Conservation (phyloP, 2,329 filamentous ascomycete genomes). For the Colletotrichum gigasporum region DNA sequence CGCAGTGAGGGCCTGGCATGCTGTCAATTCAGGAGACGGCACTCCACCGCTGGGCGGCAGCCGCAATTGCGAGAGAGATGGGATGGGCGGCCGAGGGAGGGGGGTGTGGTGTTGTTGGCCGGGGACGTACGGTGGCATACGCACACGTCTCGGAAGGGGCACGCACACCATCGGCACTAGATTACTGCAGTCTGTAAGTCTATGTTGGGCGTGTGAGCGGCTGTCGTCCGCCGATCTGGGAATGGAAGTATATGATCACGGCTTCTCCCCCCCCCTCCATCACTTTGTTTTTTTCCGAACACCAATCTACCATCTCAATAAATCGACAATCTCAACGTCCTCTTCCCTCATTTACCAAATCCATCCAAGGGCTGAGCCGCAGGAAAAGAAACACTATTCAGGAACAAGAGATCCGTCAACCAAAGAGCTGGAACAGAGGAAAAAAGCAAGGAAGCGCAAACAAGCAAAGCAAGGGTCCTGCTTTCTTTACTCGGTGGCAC, state of each 20-base stretch:
- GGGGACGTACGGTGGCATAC: not conserved
- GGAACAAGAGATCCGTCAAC: constrained; percentile 1
- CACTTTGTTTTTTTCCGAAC: not conserved
- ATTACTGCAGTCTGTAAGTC: too few relatives aligned
- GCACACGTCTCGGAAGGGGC: not conserved
- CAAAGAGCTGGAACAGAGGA: constrained; percentile 16
- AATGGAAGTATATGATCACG: constrained; percentile 28
- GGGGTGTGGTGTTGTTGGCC: not conserved
- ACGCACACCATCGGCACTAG: not conserved
- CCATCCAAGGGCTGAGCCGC: constrained; percentile 5
- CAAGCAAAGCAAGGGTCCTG: constrained; percentile 6
- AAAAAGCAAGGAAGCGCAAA: constrained; percentile 6
- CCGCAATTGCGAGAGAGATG: not conserved
- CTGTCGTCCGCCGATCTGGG: constrained; percentile 6
- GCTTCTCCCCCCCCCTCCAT: constrained; percentile 3
- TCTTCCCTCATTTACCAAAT: not conserved
- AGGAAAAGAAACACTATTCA: not conserved
- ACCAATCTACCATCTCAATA: not conserved
- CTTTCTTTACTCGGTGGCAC: not conserved
- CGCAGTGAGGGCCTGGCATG: too few relatives aligned
- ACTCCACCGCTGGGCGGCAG: not conserved
- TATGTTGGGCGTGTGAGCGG: not conserved
- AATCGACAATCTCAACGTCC: not conserved
- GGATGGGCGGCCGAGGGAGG: not conserved
- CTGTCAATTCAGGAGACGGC: not conserved